Evolutionary conservation across 352 stramenopile genomes (phyloP), one percentile per base, ranked within the genome.

Genomic region (Phytophthora sansomeana): DNA sequence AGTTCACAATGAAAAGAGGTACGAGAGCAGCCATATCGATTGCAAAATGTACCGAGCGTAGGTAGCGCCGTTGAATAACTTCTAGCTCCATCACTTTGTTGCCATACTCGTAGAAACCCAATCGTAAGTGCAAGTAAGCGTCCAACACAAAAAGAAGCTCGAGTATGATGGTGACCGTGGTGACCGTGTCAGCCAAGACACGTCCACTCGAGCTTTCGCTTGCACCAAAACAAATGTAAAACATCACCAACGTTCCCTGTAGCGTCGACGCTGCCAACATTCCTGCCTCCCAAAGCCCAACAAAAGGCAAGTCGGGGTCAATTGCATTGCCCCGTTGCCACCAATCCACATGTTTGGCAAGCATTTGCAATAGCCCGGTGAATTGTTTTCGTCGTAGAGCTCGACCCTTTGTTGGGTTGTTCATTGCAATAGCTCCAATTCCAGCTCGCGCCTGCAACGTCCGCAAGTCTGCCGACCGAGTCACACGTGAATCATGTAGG

Each of bases 1-100:
- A 80, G 36, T 89, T 87, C 41, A 87, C 33, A n/a, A 67, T 47
- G 33, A 83, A 80, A 1, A 91, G 30, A 14, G 81, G 80, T 0
- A 85, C 16, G 0, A 88, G 42, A 26, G 81, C 70, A 19, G 71
- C 35, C 17, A 85, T 52, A 46, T 91, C 81, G 26, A 91, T 63
- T 0, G 44, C 36, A 51, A 91, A 89, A 7, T 68, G 44, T 2
- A 35, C 32, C 0, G 81, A 89, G 8, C 48, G 49, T 28, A 88
- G 53, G 47, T 89, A 91, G 9, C 79, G 76, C 1, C 39, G 26
- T 24, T 72, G 74, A 54, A 91, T 87, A 4, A 61, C 36, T 0
- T 38, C 38, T 11, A 80, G 26, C 55, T 84, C 72, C 75, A 87
- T 87, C 5, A 89, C 67, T 46, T 91, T 91, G 61, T 91, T 89